Conservation (phyloP, 352 stramenopile genomes). For the Phytopythium vexans region DNA sequence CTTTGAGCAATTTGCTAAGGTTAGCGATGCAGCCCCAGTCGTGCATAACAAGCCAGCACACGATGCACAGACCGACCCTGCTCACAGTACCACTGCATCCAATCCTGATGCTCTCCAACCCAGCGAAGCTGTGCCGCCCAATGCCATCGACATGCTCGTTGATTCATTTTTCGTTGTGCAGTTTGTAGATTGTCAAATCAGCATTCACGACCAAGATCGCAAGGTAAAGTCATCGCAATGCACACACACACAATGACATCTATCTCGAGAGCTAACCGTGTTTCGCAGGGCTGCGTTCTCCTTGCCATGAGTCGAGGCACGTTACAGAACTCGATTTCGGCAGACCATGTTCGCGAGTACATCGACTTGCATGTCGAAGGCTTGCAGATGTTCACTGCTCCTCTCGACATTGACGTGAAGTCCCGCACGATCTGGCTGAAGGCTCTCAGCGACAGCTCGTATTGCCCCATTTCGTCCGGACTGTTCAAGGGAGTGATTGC, state of each 20-base stretch:
- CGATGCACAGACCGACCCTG: no score
- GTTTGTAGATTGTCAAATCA: slow-evolving; percentile 80
- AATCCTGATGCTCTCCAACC: slow-evolving; percentile 18
- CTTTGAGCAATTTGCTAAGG: slow-evolving; percentile 27
- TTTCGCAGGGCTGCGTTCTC: slow-evolving; percentile 46
- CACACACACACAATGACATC: background rate
- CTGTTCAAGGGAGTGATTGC: slow-evolving; percentile 65
- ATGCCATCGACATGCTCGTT: slow-evolving; percentile 13
- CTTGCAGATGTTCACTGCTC: slow-evolving; percentile 61
- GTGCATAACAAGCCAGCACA: background rate
- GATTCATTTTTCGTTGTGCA: slow-evolving; percentile 66
- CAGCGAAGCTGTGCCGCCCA: slow-evolving; percentile 3
- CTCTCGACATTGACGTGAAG: slow-evolving; percentile 69
- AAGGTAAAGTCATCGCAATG: slow-evolving; percentile 28
- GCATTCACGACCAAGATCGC: slow-evolving; percentile 56
- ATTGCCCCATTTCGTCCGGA: slow-evolving; percentile 56
- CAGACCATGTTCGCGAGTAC: slow-evolving; percentile 42
- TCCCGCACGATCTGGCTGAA: slow-evolving; percentile 68
- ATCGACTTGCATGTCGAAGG: slow-evolving; percentile 62
- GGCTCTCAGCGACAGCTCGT: slow-evolving; percentile 46
- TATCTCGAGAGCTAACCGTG: background rate
- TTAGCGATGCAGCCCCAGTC: slow-evolving; percentile 1
- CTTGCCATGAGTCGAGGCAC: slow-evolving; percentile 58
- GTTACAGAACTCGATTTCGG: slow-evolving; percentile 52
- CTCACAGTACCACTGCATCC: slow-evolving; percentile 8